Base-by-base conservation (phyloP, 768 basidiomycete species). In the Lactifluus volemus region DNA sequence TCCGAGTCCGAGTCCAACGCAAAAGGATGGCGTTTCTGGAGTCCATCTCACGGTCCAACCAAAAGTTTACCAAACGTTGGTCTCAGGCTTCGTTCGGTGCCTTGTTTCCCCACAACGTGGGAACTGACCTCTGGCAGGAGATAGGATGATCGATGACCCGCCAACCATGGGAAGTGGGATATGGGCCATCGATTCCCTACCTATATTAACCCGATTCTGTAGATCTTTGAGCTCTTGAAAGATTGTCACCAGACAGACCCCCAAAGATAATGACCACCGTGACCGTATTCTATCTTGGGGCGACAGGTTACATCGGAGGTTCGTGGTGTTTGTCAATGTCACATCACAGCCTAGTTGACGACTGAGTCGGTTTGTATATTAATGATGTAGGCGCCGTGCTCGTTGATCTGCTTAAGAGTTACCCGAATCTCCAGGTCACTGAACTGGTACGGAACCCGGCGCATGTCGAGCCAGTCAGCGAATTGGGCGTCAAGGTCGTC, bases 241-340 rank as follows among this genome's bases (percentile, higher is more conserved):
- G 10, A 45, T 45, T 21, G 1, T 21, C 44, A 21, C 19, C 44
- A n/a, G 17, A 17, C 25, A 25, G 5, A 17, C 5, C 17, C 17
- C 10, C n/a, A 25, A 25, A 19, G 3, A 45, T n/a, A 8, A 45
- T 19, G 9, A 63, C 60, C 58, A 9, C 48, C 19, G n/a, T n/a
- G n/a, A n/a, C n/a, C n/a, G 59, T 55, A 21, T 63, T 63, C 58
- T 63, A 49, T 39, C 11, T 63, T 10, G 62, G 62, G 14, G 62
- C 53, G 8, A 60, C 62, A 29, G 62, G 62, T 19, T 63, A 60
- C 42, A 12, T 63, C 8, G 62, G 62, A 14, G 58, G 62, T 60
- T 5, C 17, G 52, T 50, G 34, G 32, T 34, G 25, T 29, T 29
- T 32, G 25, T 36, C 32, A 19, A 45, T 21, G 19, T 14, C n/a